phyloP scores from a whole-genome alignment of 495 filamentous ascomycete genomes.

The Hyaloscypha variabilis region DNA sequence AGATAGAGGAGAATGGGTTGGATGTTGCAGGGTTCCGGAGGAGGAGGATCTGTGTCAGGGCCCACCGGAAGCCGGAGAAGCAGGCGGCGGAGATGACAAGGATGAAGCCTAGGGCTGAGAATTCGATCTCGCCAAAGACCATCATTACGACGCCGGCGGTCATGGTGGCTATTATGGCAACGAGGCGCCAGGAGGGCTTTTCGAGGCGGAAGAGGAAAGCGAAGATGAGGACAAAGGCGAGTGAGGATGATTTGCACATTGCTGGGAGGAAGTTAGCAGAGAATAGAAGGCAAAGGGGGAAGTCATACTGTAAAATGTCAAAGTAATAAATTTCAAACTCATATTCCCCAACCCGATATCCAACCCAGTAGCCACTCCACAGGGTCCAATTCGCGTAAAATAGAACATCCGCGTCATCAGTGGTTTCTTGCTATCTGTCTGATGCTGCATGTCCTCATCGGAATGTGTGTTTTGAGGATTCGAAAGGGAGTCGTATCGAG shows the following conservation, averaged over 20 bases:
- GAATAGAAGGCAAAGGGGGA: slow-evolving; percentile 11
- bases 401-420: slow-evolving; percentile 94
- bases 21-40: slow-evolving; percentile 93
- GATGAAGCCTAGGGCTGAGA: slow-evolving; percentile 84
- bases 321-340: slow-evolving; percentile 89
- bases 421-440: slow-evolving; percentile 64
- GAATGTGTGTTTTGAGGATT: slow-evolving; percentile 43
- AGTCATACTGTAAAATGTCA: slow-evolving; percentile 87
- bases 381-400: slow-evolving; percentile 88
- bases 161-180: slow-evolving; percentile 89
- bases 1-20: slow-evolving; percentile 96
- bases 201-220: slow-evolving; percentile 95
- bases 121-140: slow-evolving; percentile 95
- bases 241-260: slow-evolving; percentile 98
- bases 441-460: slow-evolving; percentile 52
- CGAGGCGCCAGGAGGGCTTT: slow-evolving; percentile 79
- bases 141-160: slow-evolving; percentile 97
- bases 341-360: slow-evolving; percentile 98
- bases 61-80: slow-evolving; percentile 98
- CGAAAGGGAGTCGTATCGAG: slow-evolving; percentile 49
- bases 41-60: slow-evolving; percentile 91
- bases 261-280: slow-evolving; percentile 47
- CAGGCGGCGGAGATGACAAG: slow-evolving; percentile 92
- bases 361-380: slow-evolving; percentile 89
- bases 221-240: slow-evolving; percentile 94